phyloP scores from a whole-genome alignment of 2,329 filamentous ascomycete genomes.

The Penicillium occitanis region DNA sequence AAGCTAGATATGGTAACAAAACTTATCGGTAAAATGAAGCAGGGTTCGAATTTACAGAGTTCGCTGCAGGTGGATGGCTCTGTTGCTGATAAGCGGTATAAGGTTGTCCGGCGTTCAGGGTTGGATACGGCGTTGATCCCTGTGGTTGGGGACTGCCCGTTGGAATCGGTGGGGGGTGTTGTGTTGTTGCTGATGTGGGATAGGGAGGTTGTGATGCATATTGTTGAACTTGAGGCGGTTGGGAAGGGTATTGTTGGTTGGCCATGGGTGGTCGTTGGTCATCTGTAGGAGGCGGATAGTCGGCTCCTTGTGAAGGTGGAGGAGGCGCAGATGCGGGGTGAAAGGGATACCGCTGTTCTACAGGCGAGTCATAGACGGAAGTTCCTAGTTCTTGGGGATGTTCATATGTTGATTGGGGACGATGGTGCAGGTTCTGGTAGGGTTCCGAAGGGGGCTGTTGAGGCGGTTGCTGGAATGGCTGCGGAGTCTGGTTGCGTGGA shows the following conservation, averaged over 20 bases:
- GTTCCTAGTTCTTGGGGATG: constrained; percentile 76
- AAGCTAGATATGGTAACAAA: neutral
- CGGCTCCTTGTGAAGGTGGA: constrained; percentile 23
- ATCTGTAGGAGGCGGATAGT: constrained; percentile 36
- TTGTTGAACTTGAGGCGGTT: constrained; percentile 29
- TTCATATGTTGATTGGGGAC: constrained; percentile 67
- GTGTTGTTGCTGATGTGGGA: constrained; percentile 30
- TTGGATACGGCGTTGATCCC: constrained; percentile 32
- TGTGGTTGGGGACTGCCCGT: constrained; percentile 30
- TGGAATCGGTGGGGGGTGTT: constrained; percentile 37
- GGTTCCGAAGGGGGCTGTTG: constrained; percentile 37
- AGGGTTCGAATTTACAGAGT: constrained; percentile 36
- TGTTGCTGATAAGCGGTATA: constrained; percentile 43
- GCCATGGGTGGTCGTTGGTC: constrained; percentile 27
- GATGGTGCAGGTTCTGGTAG: constrained; percentile 50
- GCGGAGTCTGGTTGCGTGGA: constrained; percentile 38
- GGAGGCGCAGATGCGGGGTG: constrained; percentile 25
- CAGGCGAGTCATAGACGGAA: constrained; percentile 72
- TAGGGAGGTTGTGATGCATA: constrained; percentile 35
- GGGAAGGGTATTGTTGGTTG: constrained; percentile 28
- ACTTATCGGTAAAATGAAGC: constrained; percentile 41
- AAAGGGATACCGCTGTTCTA: constrained; percentile 48
- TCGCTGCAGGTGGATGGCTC: constrained; percentile 23
- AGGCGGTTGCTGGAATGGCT: constrained; percentile 39
- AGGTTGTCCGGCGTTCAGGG: constrained; percentile 31